Evolutionary conservation across 768 basidiomycete genomes (phyloP), one percentile per base, ranked within the genome.

Genomic region (Russula ochroleuca): DNA sequence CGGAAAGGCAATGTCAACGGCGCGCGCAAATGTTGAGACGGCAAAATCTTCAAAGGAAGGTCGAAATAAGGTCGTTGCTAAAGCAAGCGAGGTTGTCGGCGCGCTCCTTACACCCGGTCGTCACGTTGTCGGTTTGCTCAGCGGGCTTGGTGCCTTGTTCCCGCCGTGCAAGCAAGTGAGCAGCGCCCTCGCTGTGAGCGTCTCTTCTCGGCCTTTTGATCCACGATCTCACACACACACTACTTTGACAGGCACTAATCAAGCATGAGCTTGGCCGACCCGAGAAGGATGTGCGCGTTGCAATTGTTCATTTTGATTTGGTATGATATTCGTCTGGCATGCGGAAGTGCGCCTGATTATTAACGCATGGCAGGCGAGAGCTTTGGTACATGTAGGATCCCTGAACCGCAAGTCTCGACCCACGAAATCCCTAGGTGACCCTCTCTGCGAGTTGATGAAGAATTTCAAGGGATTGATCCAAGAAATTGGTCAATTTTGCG

Each of bases 241-340:
- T 28, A 19, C 25, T 55, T 31, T 11, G 1, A 3, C 48, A 65
- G 64, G 37, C 54, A 17, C 14, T 65, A 19, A 35, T 50, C 15
- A 56, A 56, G 35, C 21, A 41, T 5, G 64, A 65, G 13, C n/a
- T 11, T 11, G 45, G 31, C 21, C 28, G 23, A 2, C 59, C 21
- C 11, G 38, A 60, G 25, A 65, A 41, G 15, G 64, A 65, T n/a
- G 59, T 57, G 23, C 64, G 64, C 45, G 28, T 65, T 14, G 59
- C 51, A n/a, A 11, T 62, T 15, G 21, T 65, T 48, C 33, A 56
- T 35, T 49, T 62, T 23, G 64, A 65, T 43, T 59, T 63, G 25
- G 62, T 57, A 58, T 19, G 43, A 15, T 48, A 35, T 21, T 41
- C 31, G 4, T 19, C 47, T 11, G 43, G 14, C 10, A 1, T 2